phyloP scores from a whole-genome alignment of 2,329 filamentous ascomycete species.

The Aphanocladium album region DNA sequence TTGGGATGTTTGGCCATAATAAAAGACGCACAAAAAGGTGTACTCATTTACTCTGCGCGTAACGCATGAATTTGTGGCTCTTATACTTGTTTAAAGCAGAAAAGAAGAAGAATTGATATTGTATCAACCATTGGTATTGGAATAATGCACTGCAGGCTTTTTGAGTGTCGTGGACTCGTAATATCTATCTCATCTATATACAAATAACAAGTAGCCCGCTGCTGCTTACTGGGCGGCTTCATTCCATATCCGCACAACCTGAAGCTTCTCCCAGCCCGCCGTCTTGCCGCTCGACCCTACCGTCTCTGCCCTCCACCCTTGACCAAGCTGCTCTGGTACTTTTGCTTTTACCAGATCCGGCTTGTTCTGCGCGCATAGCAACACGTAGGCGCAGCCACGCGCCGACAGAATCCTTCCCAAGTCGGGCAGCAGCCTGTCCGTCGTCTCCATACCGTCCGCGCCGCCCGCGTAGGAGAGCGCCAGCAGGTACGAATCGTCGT shows the following conservation, averaged over 20 bases:
- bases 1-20: constrained; percentile 12
- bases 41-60: constrained; percentile 1
- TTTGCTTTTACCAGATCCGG: constrained; percentile 66
- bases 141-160: not conserved
- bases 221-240: constrained; percentile 20
- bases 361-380: constrained; percentile 87
- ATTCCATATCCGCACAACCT: constrained; percentile 82
- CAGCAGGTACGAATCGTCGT: constrained; percentile 77
- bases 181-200: constrained; percentile 4
- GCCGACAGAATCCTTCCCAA: constrained; percentile 59
- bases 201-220: not conserved
- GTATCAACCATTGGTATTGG: not conserved
- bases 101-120: not conserved
- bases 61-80: not conserved
- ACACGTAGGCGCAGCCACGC: constrained; percentile 78
- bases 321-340: constrained; percentile 47
- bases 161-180: constrained; percentile 6
- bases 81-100: not conserved
- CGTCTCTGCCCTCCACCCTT: constrained; percentile 66
- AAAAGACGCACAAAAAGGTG: constrained; percentile 7
- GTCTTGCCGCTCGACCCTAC: constrained; percentile 80
- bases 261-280: constrained; percentile 91
- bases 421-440: constrained; percentile 67
- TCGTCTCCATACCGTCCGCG: constrained; percentile 88
- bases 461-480: constrained; percentile 87